phyloP scores from a whole-genome alignment of 2,329 filamentous ascomycete genomes.

The Botryosphaeria dothidea region DNA sequence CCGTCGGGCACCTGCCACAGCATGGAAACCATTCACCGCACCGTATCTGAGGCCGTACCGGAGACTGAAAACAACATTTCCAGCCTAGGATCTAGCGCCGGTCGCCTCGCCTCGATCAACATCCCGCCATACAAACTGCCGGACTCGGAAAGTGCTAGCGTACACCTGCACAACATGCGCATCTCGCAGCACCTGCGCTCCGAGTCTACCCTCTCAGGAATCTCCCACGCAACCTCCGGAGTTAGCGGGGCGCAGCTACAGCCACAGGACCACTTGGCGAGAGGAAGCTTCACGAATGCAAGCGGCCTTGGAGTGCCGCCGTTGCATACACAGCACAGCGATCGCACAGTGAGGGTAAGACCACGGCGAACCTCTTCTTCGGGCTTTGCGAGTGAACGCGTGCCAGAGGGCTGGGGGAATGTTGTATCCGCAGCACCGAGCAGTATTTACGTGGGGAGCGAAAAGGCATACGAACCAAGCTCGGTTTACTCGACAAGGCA shows the following conservation, averaged over 20 bases:
- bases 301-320: neutral
- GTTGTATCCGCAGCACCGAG: constrained; percentile 23
- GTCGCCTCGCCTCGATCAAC: neutral
- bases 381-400: constrained; percentile 23
- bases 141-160: constrained; percentile 12
- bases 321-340: neutral
- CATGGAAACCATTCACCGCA: neutral
- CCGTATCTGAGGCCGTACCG: constrained; percentile 4
- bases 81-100: neutral
- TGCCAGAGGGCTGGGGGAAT: constrained; percentile 41
- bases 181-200: constrained; percentile 49
- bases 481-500: constrained; percentile 44
- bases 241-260: neutral
- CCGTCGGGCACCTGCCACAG: neutral
- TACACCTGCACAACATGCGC: constrained; percentile 46
- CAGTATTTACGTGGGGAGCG: neutral
- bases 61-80: constrained; percentile 25
- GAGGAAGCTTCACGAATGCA: neutral
- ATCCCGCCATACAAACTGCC: neutral
- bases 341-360: neutral
- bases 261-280: neutral
- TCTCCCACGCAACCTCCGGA: neutral
- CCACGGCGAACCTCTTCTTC: neutral
- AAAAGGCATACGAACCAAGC: constrained; percentile 13
- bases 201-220: constrained; percentile 21